Evolutionary conservation across 495 filamentous ascomycete genomes (phyloP).

Genomic region (Neurospora terricola): DNA sequence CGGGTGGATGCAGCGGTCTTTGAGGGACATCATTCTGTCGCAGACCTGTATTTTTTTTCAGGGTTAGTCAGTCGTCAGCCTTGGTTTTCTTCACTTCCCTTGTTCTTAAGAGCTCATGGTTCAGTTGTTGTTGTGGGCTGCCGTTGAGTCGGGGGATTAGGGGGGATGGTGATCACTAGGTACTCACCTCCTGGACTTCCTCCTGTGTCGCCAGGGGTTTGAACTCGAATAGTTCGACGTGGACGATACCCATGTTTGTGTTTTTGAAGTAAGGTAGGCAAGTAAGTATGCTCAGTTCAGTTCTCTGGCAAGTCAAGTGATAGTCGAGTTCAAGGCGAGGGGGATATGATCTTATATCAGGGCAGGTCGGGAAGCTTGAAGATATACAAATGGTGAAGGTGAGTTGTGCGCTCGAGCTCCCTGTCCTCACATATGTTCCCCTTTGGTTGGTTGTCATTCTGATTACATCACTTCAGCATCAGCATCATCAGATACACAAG

Average conservation of each 20-base stretch:
- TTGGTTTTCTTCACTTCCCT: too few species aligned
- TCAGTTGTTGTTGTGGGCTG: neutral
- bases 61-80: too few species aligned
- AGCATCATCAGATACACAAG: neutral
- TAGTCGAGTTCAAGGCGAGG: neutral
- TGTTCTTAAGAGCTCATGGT: neutral
- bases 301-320: neutral
- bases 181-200: conserved; percentile 4
- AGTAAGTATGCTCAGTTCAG: neutral
- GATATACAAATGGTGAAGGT: neutral
- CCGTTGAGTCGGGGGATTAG: neutral
- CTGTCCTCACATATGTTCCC: neutral
- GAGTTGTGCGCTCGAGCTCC: neutral
- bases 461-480: neutral
- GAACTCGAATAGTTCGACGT: conserved; percentile 3
- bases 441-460: too few species aligned
- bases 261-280: neutral
- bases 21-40: conserved; percentile 20
- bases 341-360: neutral
- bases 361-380: neutral
- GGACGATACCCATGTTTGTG: conserved; percentile 2
- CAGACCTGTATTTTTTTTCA: conserved; percentile 15
- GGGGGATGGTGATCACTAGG: too few species aligned
- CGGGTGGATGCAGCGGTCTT: conserved; percentile 39
- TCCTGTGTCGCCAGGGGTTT: conserved; percentile 6